Evolutionary conservation across 257 asterid genomes (phyloP), one percentile per base, ranked within the genome.

Genomic region (Lycium barbarum): DNA sequence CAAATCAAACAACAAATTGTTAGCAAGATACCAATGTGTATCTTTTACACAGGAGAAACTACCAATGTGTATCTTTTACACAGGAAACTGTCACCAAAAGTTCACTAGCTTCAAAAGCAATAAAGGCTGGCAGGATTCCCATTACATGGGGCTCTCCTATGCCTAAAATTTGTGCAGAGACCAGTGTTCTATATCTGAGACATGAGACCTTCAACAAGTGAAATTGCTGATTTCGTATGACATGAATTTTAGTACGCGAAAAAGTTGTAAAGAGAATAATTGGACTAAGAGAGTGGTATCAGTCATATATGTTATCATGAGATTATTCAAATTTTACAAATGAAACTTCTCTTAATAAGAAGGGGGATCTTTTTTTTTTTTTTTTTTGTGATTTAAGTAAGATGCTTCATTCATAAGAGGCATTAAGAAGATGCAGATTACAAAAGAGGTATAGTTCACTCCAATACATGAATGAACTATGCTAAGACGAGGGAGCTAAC

Each of bases 61-160:
- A n/a, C n/a, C n/a, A 51, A 74, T 47, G 81, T 51, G n/a, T 49
- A 49, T 74, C 81, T 74, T 74, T 74, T 74, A 74, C 59, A 49
- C 38, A 49, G 6, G 81, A 74, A 62, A 72, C 53, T 45, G 10
- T 43, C 11, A 49, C 38, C 80, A 72, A 9, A 72, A n/a, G 9
- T 45, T 72, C 80, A 72, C n/a, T 7, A 72, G 38, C 3, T n/a
- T 20, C 33, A 49, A 20, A 72, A 72, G 58, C n/a, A n/a, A 18
- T n/a, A 72, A 72, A 45, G 26, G 80, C 20, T 36, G 78, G n/a
- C 26, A 43, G 2, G 26, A 38, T 70, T 9, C 78, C 78, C 78
- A 22, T 38, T 36, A 70, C 78, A 67, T 67, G 49, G 79, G 55
- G 11, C 79, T 71, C 80, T n/a, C 80, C 38, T 72, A 45, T 45